A percentile compares a stretch with the other conserved stretches of the same genome.
phyloP scores from a whole-genome alignment of 768 basidiomycete species.

The Lentinus brumalis region DNA sequence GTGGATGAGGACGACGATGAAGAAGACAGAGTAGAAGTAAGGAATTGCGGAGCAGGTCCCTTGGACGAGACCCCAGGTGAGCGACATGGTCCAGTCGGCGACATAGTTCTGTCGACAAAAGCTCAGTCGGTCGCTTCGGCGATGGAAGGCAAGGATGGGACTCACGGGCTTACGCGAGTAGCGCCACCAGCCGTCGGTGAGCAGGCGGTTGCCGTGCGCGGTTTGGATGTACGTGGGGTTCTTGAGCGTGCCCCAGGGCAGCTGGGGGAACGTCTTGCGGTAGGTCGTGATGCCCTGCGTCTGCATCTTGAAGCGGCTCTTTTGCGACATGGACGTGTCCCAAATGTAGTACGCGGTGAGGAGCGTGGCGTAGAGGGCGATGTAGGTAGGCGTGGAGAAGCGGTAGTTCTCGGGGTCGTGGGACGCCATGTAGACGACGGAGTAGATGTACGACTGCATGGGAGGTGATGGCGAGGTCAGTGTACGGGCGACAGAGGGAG shows the following conservation, averaged over 20 bases:
- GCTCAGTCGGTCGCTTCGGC: background rate
- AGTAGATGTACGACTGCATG: constrained; percentile 80
- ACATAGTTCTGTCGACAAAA: constrained; percentile 72
- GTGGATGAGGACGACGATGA: constrained; percentile 90
- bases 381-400: constrained; percentile 77
- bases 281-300: constrained; percentile 83
- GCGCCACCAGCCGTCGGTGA: constrained; percentile 93
- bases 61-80: constrained; percentile 82
- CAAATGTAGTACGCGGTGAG: constrained; percentile 88
- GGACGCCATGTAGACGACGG: constrained; percentile 96
- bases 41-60: constrained; percentile 82
- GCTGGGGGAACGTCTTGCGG: constrained; percentile 92
- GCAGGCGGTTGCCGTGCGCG: constrained; percentile 88
- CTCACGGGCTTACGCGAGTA: constrained; percentile 90
- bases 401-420: constrained; percentile 85
- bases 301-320: constrained; percentile 97
- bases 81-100: constrained; percentile 86
- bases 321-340: constrained; percentile 95
- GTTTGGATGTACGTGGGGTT: constrained; percentile 94
- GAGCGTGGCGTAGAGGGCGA: constrained; percentile 73
- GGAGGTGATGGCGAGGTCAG: constrained; percentile 1
- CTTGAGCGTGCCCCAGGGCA: constrained; percentile 78
- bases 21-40: constrained; percentile 97
- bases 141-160: constrained; percentile 6
- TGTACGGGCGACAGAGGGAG: constrained; percentile 1